Evolutionary conservation across 208 protist genomes (phyloP).

Genomic region (Trypanosoma cruzi): DNA sequence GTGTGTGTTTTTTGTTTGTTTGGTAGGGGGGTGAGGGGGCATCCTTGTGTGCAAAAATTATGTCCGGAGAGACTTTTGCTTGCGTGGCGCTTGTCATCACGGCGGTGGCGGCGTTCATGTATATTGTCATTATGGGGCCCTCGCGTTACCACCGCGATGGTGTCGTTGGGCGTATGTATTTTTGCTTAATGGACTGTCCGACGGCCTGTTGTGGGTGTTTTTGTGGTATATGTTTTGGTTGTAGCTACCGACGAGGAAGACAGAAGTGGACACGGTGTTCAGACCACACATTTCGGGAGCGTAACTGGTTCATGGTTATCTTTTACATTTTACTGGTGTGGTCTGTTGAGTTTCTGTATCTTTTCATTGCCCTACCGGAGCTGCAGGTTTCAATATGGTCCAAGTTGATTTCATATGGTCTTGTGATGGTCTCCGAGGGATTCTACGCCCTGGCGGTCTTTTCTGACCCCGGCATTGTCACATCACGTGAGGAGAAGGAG

Average conservation of each 20-base stretch:
- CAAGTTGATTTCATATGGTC: conserved; percentile 56
- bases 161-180: conserved; percentile 67
- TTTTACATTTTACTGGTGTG: conserved; percentile 89
- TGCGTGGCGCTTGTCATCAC: conserved; percentile 41
- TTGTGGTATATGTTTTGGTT: conserved; percentile 49
- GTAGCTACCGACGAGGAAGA: conserved; percentile 45
- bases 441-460: conserved; percentile 75
- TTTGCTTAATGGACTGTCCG: conserved; percentile 36
- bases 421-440: conserved; percentile 64
- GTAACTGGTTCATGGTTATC: conserved; percentile 84
- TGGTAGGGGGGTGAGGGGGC: neutral
- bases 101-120: conserved; percentile 61
- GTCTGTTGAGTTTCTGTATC: conserved; percentile 80
- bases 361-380: conserved; percentile 56
- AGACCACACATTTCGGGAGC: conserved; percentile 47
- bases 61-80: conserved; percentile 34
- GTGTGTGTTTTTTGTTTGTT: conserved; percentile 1
- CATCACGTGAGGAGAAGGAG: conserved; percentile 35
- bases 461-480: conserved; percentile 83
- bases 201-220: conserved; percentile 39
- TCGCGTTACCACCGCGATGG: conserved; percentile 89
- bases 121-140: conserved; percentile 90
- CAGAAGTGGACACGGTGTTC: conserved; percentile 37
- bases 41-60: conserved; percentile 1
- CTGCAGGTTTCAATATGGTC: conserved; percentile 45